Evolutionary conservation across 108 stramenopile species (phyloP).

Genomic region (Parietichytrium sp.): DNA sequence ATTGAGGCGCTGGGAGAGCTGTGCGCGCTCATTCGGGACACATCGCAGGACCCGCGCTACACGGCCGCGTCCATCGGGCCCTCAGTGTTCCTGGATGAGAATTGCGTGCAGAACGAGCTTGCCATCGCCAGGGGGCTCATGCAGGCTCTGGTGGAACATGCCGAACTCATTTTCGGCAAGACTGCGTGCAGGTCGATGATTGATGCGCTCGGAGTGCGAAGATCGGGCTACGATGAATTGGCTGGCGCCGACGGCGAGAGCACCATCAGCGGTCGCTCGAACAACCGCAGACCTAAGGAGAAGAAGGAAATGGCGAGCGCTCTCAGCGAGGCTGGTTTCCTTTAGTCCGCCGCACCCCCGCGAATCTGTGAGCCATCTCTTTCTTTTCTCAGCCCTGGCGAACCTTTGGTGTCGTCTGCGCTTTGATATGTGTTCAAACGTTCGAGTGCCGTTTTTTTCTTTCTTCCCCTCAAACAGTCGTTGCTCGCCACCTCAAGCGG

Average conservation of each 20-base stretch:
- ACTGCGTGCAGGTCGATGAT: neutral
- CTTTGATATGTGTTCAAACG: no score
- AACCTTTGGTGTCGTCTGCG: no score
- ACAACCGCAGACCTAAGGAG: neutral
- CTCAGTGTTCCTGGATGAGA: neutral
- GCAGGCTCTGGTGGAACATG: neutral
- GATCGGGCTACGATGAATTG: neutral
- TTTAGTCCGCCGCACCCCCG: no score
- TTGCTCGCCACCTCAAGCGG: no score
- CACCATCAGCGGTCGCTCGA: neutral
- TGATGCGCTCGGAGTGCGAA: neutral
- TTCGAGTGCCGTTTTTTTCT: no score
- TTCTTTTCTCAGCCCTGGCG: no score
- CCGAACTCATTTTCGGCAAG: slow-evolving; percentile 19
- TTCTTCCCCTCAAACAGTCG: no score
- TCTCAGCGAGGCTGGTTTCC: neutral
- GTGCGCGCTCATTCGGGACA: slow-evolving; percentile 5
- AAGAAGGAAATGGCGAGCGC: neutral
- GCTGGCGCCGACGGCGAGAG: slow-evolving; percentile 24
- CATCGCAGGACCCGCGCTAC: neutral
- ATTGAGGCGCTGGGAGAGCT: slow-evolving; percentile 13
- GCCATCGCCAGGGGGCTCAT: neutral
- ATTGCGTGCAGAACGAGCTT: neutral
- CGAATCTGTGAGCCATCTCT: no score
- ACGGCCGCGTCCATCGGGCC: neutral